Percentiles rank a stretch among this genome's conserved stretches.
Evolutionary conservation across 2,329 filamentous ascomycete genomes (phyloP).

Genomic region (Alternaria metachromatica): DNA sequence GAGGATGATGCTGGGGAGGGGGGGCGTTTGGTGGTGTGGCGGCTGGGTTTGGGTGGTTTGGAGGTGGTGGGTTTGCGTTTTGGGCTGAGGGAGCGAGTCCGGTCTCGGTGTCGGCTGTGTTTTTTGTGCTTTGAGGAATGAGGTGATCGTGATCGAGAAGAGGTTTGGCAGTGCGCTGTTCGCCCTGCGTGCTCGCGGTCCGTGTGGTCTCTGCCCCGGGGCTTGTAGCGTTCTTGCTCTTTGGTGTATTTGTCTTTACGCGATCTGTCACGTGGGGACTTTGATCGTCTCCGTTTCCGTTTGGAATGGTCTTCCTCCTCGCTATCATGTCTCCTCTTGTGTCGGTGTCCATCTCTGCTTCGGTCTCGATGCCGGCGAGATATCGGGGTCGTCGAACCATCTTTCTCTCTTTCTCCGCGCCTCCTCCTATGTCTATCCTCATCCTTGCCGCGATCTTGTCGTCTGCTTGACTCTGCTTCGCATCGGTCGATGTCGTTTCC

Average conservation of each 20-base stretch:
- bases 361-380: constrained; percentile 16
- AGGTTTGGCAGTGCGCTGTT: constrained; percentile 25
- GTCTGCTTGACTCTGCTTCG: constrained; percentile 24
- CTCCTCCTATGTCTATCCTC: constrained; percentile 13
- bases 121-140: constrained; percentile 16
- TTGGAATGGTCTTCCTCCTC: constrained; percentile 18
- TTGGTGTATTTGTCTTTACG: constrained; percentile 11
- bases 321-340: constrained; percentile 22
- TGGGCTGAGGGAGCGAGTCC: constrained; percentile 18
- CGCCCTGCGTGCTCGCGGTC: constrained; percentile 19
- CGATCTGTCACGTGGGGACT: constrained; percentile 18
- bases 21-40: constrained; percentile 12
- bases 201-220: constrained; percentile 13
- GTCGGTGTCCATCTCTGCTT: constrained; percentile 18
- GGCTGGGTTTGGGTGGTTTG: background rate
- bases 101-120: constrained; percentile 13
- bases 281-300: constrained; percentile 25
- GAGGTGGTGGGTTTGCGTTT: background rate
- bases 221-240: constrained; percentile 14
- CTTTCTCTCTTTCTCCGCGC: constrained; percentile 14
- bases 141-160: constrained; percentile 28
- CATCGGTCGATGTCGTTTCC: constrained; percentile 21
- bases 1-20: constrained; percentile 55
- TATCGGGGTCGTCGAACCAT: background rate
- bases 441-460: constrained; percentile 24